These are phyloP conservation scores for Halophytophthora batemanensis DNA, from an alignment of 352 stramenopile species.

Conservation along the genomic window DNA sequence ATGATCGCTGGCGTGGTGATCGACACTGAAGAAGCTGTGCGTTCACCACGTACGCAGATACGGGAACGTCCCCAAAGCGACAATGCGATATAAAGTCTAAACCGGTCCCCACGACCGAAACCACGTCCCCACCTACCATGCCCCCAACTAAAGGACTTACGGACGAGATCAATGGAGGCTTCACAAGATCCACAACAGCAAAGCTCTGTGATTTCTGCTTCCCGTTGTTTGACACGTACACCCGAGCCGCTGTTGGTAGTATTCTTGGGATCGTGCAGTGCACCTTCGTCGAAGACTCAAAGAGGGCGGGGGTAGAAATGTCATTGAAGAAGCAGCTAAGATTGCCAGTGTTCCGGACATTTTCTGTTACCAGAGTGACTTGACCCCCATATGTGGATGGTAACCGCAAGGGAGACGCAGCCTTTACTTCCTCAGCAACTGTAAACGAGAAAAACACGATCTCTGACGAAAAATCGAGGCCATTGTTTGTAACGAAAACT, in stretches of 20 bases:
- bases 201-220: conserved; percentile 36
- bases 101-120: conserved; percentile 43
- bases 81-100: conserved; percentile 66
- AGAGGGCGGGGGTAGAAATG: conserved; percentile 18
- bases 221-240: conserved; percentile 59
- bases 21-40: conserved; percentile 27
- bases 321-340: conserved; percentile 64
- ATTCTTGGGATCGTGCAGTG: conserved; percentile 33
- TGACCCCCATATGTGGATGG: conserved; percentile 29
- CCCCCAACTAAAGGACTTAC: conserved; percentile 28
- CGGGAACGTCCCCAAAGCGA: conserved; percentile 44
- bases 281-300: conserved; percentile 32
- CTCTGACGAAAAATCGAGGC: conserved; percentile 46
- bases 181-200: conserved; percentile 34
- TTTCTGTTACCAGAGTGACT: conserved; percentile 33
- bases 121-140: conserved; percentile 35
- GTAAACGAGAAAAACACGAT: conserved; percentile 37
- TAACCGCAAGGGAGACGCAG: conserved; percentile 27
- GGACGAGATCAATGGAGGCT: conserved; percentile 41
- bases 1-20: conserved; percentile 33
- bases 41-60: conserved; percentile 30
- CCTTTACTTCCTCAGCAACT: conserved; percentile 40
- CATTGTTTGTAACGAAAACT: conserved; percentile 68
- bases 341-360: conserved; percentile 30
- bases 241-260: conserved; percentile 20